Conservation (phyloP, 2,329 filamentous ascomycete species). For the Zelopaecilomyces penicillatus region DNA sequence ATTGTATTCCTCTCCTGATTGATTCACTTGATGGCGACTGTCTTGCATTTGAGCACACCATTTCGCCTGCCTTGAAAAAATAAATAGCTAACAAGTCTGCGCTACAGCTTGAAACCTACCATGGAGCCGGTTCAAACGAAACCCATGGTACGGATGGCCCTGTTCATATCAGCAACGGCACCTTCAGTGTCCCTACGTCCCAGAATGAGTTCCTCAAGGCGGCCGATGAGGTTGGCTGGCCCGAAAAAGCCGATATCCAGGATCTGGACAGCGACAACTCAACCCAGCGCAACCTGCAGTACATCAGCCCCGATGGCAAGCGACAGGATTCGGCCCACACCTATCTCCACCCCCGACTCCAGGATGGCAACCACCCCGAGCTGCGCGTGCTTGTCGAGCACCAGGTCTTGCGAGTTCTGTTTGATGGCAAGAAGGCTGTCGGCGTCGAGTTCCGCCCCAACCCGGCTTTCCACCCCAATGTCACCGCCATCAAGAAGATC, state of each 20-base stretch:
- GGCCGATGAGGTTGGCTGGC: slow-evolving; percentile 36
- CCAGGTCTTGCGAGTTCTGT: slow-evolving; percentile 38
- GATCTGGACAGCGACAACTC: slow-evolving; percentile 31
- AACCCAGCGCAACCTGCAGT: slow-evolving; percentile 33
- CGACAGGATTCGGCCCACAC: slow-evolving; percentile 18
- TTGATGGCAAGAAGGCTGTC: slow-evolving; percentile 43
- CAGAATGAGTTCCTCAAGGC: slow-evolving; percentile 41
- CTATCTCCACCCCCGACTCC: slow-evolving; percentile 22
- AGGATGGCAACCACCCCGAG: slow-evolving; percentile 19
- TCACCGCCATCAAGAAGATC: slow-evolving; percentile 24
- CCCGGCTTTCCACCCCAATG: slow-evolving; percentile 28
- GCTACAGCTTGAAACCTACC: slow-evolving; percentile 17
- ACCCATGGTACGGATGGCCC: slow-evolving; percentile 43
- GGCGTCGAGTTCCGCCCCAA: slow-evolving; percentile 49
- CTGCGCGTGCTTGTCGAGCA: slow-evolving; percentile 24
- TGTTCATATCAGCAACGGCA: slow-evolving; percentile 41
- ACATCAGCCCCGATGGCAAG: slow-evolving; percentile 22
- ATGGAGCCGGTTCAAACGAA: slow-evolving; percentile 12
- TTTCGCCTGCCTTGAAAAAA: not conserved
- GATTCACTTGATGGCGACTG: too few relatives aligned
- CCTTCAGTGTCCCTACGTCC: slow-evolving; percentile 29
- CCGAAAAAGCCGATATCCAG: slow-evolving; percentile 41
- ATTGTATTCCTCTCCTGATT: too few relatives aligned
- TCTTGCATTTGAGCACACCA: too few relatives aligned
- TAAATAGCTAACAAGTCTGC: not conserved